These are phyloP conservation scores for Posidonia australis DNA, from an alignment of 106 monocot species.

Conservation along the genomic window DNA sequence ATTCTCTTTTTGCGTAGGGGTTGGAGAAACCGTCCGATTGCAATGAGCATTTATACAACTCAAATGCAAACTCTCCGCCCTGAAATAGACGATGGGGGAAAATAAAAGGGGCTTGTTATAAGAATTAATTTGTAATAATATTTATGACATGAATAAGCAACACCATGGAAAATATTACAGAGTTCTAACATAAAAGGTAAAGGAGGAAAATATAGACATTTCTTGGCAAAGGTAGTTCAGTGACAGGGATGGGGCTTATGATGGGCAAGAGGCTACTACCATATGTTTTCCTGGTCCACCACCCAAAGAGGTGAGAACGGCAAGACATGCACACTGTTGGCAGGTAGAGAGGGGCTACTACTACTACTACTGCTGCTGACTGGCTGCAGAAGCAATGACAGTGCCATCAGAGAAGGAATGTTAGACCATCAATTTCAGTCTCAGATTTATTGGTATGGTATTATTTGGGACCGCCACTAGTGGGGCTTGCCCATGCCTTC, in stretches of 20 bases:
- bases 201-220: no score
- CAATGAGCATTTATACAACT: no score
- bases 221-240: no score
- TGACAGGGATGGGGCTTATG: neutral
- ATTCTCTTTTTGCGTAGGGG: no score
- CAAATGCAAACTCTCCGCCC: no score
- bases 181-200: no score
- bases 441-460: neutral
- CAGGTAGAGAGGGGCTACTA: neutral
- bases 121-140: no score
- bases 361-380: neutral
- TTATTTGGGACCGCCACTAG: neutral
- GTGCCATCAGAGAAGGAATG: neutral
- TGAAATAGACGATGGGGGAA: no score
- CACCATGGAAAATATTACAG: no score
- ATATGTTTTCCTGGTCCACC: slow-evolving; percentile 1
- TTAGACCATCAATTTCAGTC: neutral
- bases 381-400: neutral
- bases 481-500: neutral
- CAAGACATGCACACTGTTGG: neutral
- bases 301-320: neutral
- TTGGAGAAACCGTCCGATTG: no score
- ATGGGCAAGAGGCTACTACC: neutral
- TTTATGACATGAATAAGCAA: no score
- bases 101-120: no score